These are phyloP conservation scores for Sporothrix curviconia DNA, from an alignment of 2,329 filamentous ascomycete genomes.

Conservation along the genomic window DNA sequence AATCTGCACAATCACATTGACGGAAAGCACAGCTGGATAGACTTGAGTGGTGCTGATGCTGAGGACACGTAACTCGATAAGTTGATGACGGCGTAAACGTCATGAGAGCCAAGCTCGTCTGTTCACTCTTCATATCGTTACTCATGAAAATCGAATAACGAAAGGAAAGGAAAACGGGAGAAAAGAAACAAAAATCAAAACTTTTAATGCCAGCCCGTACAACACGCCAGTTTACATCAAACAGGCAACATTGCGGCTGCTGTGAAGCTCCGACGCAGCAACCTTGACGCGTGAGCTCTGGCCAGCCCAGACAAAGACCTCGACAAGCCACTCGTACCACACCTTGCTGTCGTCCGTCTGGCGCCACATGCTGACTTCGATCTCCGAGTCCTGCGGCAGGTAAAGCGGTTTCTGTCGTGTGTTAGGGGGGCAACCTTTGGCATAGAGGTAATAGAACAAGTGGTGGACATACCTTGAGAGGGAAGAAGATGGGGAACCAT, in stretches of 20 bases:
- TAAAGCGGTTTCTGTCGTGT: constrained; percentile 66
- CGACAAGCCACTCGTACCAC: constrained; percentile 98
- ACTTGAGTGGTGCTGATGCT: too few relatives aligned
- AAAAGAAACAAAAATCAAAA: too few relatives aligned
- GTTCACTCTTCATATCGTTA: background rate
- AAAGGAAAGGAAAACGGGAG: background rate
- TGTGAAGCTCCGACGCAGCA: constrained; percentile 59
- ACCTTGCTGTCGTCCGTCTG: constrained; percentile 93
- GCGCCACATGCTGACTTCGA: constrained; percentile 91
- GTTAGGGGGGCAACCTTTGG: too few relatives aligned
- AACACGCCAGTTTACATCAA: constrained; percentile 49
- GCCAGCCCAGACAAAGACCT: constrained; percentile 65
- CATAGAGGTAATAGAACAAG: too few relatives aligned
- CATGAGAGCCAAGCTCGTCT: too few relatives aligned
- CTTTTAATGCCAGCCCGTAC: background rate
- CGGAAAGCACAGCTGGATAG: too few relatives aligned
- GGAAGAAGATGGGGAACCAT: constrained; percentile 99
- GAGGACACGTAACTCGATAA: too few relatives aligned
- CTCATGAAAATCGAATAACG: background rate
- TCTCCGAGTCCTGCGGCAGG: constrained; percentile 74
- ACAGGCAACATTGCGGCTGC: constrained; percentile 62
- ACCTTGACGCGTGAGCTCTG: constrained; percentile 59
- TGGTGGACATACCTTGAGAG: constrained; percentile 70
- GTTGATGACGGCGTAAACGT: too few relatives aligned
- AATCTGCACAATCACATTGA: too few relatives aligned